Evolutionary conservation across 2,329 filamentous ascomycete genomes (phyloP), one percentile per base, ranked within the genome.

Genomic region (Aureobasidium sp.): DNA sequence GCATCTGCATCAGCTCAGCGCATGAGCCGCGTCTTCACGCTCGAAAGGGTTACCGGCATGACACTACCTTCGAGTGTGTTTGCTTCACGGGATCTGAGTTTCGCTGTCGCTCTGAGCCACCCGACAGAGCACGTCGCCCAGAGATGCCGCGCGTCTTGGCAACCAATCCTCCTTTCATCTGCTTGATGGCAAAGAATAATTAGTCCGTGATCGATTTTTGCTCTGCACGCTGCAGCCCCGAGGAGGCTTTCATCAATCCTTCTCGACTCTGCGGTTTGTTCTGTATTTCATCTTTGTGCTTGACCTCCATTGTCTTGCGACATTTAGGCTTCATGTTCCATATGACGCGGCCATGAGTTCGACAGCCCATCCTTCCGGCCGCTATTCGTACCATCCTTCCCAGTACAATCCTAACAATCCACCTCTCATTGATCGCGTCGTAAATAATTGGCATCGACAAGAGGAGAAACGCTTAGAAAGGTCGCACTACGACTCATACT

Each of bases 381-480:
- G 37, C 37, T 55, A 55, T 13, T 37, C 34, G 13, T 37, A 37
- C 52, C 37, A 15, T 44, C 51, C 27, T 59, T 27, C 37, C 12
- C 51, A 55, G 9, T 42, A 50, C n/a, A 34, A 23, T 61, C 59
- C 26, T 37, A 56, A 62, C 32, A 61, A 57, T 36, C 59, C 57
- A 37, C 67, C 66, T 36, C 62, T 71, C 34, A 70, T 71, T 57
- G 65, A 69, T 13, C 67, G 65, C 46, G 68, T 69, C 62, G 67
- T 62, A 27, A 71, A 70, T 42, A 64, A 64, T 17, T 71, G 69
- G 69, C 65, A 61, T 37, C 23, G 63, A 51, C 66, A 67, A 15
- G 44, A 48, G 23, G 59, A 65, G 42, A 64, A 67, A 29, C 63
- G 67, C 53, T 64, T 65, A 23, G 51, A 64, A 1, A 52, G 48